A percentile compares a stretch with the other conserved stretches of the same genome.
phyloP scores from a whole-genome alignment of 2,329 filamentous ascomycete species.

The Sporothrix pseudoabietina region DNA sequence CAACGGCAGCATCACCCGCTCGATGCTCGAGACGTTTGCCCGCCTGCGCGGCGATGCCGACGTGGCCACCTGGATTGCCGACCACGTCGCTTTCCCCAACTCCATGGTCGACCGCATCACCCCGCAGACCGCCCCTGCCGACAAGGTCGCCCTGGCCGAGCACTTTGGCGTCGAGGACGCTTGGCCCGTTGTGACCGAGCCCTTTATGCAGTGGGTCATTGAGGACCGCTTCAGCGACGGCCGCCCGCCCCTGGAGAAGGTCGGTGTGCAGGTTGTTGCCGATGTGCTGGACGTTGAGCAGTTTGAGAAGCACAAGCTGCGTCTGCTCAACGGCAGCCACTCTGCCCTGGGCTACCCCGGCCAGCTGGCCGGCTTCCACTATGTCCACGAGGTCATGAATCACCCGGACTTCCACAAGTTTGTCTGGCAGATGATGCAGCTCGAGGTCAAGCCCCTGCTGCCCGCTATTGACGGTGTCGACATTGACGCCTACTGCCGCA shows the following conservation, averaged over 20 bases:
- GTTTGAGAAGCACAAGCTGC: constrained; percentile 60
- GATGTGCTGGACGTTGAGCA: constrained; percentile 56
- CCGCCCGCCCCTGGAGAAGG: constrained; percentile 55
- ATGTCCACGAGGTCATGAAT: constrained; percentile 58
- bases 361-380: constrained; percentile 55
- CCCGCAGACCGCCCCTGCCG: constrained; percentile 50
- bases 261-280: constrained; percentile 55
- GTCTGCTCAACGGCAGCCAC: constrained; percentile 57
- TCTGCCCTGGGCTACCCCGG: constrained; percentile 56
- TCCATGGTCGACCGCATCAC: constrained; percentile 60
- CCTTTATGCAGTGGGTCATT: constrained; percentile 59
- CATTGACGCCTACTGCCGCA: constrained; percentile 56
- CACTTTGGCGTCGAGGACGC: constrained; percentile 52
- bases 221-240: constrained; percentile 56
- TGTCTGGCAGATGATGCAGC: constrained; percentile 58
- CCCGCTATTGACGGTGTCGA: constrained; percentile 54
- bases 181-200: constrained; percentile 59
- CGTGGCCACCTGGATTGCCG: constrained; percentile 52
- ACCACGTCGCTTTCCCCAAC: constrained; percentile 56
- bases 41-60: constrained; percentile 48
- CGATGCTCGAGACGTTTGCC: constrained; percentile 56
- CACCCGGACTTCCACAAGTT: constrained; percentile 51
- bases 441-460: constrained; percentile 56
- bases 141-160: constrained; percentile 50
- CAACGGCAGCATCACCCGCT: constrained; percentile 56